phyloP scores from a whole-genome alignment of 2,329 filamentous ascomycete species.

The Lasiodiplodia gonubiensis region DNA sequence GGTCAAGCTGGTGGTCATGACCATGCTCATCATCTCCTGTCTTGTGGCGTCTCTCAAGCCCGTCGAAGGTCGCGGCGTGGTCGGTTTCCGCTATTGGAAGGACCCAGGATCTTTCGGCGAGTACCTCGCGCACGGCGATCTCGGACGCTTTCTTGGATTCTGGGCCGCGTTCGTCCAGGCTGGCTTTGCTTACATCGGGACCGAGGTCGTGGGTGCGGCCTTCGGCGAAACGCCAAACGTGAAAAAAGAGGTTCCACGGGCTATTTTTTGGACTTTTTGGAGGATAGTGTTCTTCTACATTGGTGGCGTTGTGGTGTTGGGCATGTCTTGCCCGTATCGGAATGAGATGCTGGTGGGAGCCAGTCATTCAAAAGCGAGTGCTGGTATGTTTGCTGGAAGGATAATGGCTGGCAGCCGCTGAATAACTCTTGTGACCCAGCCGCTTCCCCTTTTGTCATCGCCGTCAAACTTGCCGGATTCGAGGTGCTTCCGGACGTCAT shows the following conservation, averaged over 20 bases:
- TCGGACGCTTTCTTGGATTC: conserved; percentile 70
- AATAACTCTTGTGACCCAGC: conserved; percentile 54
- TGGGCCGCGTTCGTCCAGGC: conserved; percentile 72
- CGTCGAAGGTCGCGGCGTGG: conserved; percentile 71
- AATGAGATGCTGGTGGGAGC: conserved; percentile 57
- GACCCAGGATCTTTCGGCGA: conserved; percentile 70
- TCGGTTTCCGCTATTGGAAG: conserved; percentile 76
- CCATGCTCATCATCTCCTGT: conserved; percentile 71
- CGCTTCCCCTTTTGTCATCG: conserved; percentile 64
- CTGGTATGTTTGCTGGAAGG: background rate
- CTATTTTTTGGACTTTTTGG: conserved; percentile 77
- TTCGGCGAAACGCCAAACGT: conserved; percentile 78
- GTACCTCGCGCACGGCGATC: conserved; percentile 61
- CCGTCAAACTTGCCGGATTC: conserved; percentile 52
- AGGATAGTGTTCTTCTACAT: conserved; percentile 74
- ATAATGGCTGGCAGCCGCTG: conserved; percentile 38
- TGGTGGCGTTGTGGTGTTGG: conserved; percentile 67
- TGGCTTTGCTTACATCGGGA: conserved; percentile 73
- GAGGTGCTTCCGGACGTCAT: conserved; percentile 63
- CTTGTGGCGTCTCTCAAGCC: conserved; percentile 59
- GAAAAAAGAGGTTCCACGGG: conserved; percentile 71
- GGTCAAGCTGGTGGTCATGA: conserved; percentile 73
- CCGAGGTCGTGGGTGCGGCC: conserved; percentile 76
- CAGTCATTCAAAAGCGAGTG: conserved; percentile 8
- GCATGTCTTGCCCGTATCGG: conserved; percentile 70